Conservation (phyloP, 192 early-diverging fungal species). For the Pilaira anomala region DNA sequence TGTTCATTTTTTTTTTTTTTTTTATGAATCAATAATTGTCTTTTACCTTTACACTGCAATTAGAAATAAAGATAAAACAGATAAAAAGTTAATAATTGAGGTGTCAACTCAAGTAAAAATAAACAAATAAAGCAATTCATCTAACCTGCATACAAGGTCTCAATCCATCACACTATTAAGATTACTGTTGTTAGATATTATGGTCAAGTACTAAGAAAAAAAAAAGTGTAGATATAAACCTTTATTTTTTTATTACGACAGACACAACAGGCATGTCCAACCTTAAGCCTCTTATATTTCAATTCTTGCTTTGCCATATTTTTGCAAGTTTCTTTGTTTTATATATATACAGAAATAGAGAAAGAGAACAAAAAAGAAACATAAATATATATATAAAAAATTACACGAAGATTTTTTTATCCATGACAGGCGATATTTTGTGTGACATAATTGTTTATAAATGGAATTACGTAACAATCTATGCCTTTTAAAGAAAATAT, state of each 20-base stretch:
- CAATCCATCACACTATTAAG: slow-evolving; percentile 37
- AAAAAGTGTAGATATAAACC: slow-evolving; percentile 10
- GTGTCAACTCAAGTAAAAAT: too few relatives aligned
- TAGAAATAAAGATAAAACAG: slow-evolving; percentile 4
- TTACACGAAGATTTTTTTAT: too few relatives aligned
- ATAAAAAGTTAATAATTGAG: not conserved
- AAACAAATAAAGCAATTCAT: too few relatives aligned
- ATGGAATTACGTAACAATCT: too few relatives aligned
- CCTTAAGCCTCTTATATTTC: slow-evolving; percentile 29
- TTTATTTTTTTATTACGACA: slow-evolving; percentile 39
- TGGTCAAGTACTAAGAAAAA: not conserved
- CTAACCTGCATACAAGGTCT: slow-evolving; percentile 41
- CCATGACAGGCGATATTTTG: too few relatives aligned
- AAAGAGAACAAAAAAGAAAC: too few relatives aligned
- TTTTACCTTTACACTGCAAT: slow-evolving; percentile 27
- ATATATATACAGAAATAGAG: too few relatives aligned
- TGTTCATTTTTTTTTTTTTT: not conserved
- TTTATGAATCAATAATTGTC: slow-evolving; percentile 21
- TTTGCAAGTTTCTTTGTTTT: too few relatives aligned
- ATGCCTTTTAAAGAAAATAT: too few relatives aligned
- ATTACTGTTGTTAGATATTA: slow-evolving; percentile 3
- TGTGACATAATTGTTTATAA: too few relatives aligned
- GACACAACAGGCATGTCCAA: slow-evolving; percentile 34
- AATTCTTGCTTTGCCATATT: too few relatives aligned
- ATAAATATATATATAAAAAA: too few relatives aligned